A percentile compares a stretch with the other conserved stretches of the same genome.
phyloP scores from a whole-genome alignment of 768 basidiomycete species.

The Leccinum incarnatum region DNA sequence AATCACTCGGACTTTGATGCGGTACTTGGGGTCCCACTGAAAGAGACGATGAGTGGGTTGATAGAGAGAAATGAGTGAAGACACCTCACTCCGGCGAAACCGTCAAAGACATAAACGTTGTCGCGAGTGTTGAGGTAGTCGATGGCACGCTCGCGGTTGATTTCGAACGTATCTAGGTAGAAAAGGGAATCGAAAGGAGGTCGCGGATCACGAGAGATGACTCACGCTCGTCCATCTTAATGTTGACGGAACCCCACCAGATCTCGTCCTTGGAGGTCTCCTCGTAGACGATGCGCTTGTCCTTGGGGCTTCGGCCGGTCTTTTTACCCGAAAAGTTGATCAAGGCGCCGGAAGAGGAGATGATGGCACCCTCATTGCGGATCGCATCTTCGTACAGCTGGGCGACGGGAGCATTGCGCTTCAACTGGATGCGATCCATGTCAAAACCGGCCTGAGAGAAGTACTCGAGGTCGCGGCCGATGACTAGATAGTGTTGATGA shows the following conservation, averaged over 20 bases:
- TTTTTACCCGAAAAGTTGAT: constrained; percentile 99
- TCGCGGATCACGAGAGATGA: constrained; percentile 7
- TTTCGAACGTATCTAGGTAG: constrained; percentile 90
- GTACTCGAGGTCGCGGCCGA: constrained; percentile 91
- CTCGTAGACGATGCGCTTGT: constrained; percentile 99
- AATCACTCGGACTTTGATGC: constrained; percentile 99
- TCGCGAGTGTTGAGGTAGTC: constrained; percentile 99
- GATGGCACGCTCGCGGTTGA: constrained; percentile 97
- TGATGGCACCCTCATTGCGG: constrained; percentile 97
- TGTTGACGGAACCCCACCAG: constrained; percentile 99
- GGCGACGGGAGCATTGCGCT: constrained; percentile 88
- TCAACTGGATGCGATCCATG: constrained; percentile 95
- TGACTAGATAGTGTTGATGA: constrained; percentile 49
- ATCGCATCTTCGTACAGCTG: constrained; percentile 97
- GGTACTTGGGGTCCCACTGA: constrained; percentile 97
- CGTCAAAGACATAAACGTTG: constrained; percentile 97
- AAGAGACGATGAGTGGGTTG: constrained; percentile 1
- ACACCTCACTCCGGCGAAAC: constrained; percentile 75
- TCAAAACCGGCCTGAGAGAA: constrained; percentile 99
- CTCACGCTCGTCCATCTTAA: constrained; percentile 96
- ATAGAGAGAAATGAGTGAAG: background rate
- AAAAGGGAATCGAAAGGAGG: constrained; percentile 2
- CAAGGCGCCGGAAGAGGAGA: constrained; percentile 91
- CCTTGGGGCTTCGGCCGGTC: constrained; percentile 95
- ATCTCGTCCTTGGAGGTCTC: constrained; percentile 95